These are phyloP conservation scores for Pseudopithomyces chartarum DNA, from an alignment of 2,329 filamentous ascomycete species.

Conservation along the genomic window DNA sequence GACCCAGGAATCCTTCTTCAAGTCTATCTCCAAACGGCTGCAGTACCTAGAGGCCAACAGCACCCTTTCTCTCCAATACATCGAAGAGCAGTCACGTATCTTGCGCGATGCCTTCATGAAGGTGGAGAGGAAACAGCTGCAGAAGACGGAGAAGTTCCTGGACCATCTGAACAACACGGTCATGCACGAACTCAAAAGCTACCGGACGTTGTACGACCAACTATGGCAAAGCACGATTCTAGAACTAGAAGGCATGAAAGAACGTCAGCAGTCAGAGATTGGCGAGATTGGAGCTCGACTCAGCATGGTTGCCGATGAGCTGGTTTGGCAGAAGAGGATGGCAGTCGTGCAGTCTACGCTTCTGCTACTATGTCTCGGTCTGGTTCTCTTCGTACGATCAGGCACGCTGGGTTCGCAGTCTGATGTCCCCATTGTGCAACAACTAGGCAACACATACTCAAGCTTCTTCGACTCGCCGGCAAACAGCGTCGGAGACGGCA, in stretches of 20 bases:
- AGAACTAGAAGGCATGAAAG: conserved; percentile 85
- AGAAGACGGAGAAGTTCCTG: conserved; percentile 82
- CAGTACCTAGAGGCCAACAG: conserved; percentile 91
- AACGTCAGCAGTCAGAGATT: conserved; percentile 82
- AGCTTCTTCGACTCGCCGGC: conserved; percentile 46
- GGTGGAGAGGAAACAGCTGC: conserved; percentile 83
- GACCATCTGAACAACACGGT: conserved; percentile 87
- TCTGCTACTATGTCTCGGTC: conserved; percentile 80
- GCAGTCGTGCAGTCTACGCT: conserved; percentile 89
- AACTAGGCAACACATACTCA: conserved; percentile 45
- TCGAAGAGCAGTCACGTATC: conserved; percentile 92
- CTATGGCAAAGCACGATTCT: conserved; percentile 96
- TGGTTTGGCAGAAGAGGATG: conserved; percentile 84
- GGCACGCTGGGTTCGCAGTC: conserved; percentile 42
- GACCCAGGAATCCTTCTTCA: conserved; percentile 97
- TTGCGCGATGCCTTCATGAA: conserved; percentile 84
- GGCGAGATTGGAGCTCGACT: conserved; percentile 80
- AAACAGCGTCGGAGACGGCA: conserved; percentile 38
- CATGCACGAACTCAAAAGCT: conserved; percentile 65
- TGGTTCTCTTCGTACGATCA: conserved; percentile 74
- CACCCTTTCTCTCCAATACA: conserved; percentile 90
- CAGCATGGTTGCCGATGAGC: conserved; percentile 89
- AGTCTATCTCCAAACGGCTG: conserved; percentile 90
- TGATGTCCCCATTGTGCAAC: conserved; percentile 53
- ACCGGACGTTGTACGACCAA: conserved; percentile 85